Base-by-base conservation (phyloP, 2,329 filamentous ascomycete genomes). In the Nannizziopsis arthrosporioides region DNA sequence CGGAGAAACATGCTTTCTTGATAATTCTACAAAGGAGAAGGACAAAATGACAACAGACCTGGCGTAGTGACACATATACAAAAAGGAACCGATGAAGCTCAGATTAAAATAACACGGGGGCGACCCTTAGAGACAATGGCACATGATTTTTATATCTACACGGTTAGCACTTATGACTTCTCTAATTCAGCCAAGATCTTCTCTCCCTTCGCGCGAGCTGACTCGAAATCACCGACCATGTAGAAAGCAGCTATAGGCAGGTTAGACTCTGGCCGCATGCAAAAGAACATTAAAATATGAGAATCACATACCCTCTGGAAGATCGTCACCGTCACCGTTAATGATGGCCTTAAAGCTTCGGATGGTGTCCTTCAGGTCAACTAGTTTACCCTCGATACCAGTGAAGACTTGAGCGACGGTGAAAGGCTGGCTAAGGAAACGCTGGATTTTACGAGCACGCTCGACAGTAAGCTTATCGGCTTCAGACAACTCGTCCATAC, bases 401-500 rank as follows among this genome's bases (percentile, higher is more conserved):
- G 73, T 76, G 66, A 76, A 76, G 47, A 75, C 80, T 69, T 82
- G 76, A 60, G 80, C 80, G 64, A 83, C 92, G 63, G 92, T 92
- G 82, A 98, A 98, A 69, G 92, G 92, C 80, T 98, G 92, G 73
- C 81, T 86, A 79, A 98, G 79, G 88, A 98, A 98, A 84, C 89
- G 85, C 81, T 98, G 92, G 70, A 98, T 84, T 82, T 96, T 96
- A 79, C 92, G 90, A 73, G 92, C 92, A 82, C 92, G 92, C 84
- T 98, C 92, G 80, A 98, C 92, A 63, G 92, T 96, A 66, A 98
- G 82, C 84, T 98, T 95, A 74, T 98, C 92, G 64, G 85, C 85
- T 80, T 96, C 92, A 57, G 92, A 96, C 75, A 98, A 76, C 73
- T 98, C 92, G 74, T 98, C 92, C 92, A 98, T 96, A 84, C 90